Percentiles rank a stretch among this genome's conserved stretches.
Evolutionary conservation across 306 rosid species (phyloP).

Genomic region (Corylus heterophylla): DNA sequence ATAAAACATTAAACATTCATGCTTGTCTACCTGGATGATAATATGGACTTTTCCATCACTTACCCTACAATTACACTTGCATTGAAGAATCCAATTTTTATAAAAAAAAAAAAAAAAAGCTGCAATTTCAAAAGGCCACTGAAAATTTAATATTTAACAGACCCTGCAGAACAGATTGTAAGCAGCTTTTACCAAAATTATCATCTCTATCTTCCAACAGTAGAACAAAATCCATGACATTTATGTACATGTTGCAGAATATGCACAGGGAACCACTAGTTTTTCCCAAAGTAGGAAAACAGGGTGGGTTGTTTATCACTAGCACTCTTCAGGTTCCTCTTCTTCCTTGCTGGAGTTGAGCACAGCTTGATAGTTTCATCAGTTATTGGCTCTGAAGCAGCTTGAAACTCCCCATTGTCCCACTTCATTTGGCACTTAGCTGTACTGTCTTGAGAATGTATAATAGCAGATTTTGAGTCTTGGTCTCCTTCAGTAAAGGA

Average conservation of each 20-base stretch:
- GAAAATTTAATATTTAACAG: neutral
- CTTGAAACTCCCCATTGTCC: conserved; percentile 46
- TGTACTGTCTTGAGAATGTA: conserved; percentile 28
- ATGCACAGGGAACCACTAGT: conserved; percentile 27
- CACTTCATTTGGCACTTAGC: conserved; percentile 49
- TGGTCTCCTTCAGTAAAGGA: conserved; percentile 28
- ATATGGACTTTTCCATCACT: too few relatives aligned
- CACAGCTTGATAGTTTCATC: conserved; percentile 28
- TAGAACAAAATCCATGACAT: neutral
- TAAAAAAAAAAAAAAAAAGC: too few relatives aligned
- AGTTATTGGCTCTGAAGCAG: conserved; percentile 36
- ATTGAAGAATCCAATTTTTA: neutral
- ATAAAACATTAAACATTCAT: too few relatives aligned
- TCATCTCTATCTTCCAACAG: neutral
- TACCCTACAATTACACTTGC: too few relatives aligned
- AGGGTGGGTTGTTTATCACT: conserved; percentile 65
- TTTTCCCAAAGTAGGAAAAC: conserved; percentile 69
- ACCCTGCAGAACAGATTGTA: neutral
- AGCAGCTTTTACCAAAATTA: neutral
- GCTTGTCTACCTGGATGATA: too few relatives aligned
- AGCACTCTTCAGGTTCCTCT: conserved; percentile 44
- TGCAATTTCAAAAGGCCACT: neutral
- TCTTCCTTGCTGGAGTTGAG: conserved; percentile 57
- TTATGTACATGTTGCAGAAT: neutral
- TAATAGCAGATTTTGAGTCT: conserved; percentile 30